phyloP scores from a whole-genome alignment of 257 asterid species.

The Nyctanthes arbortristis region DNA sequence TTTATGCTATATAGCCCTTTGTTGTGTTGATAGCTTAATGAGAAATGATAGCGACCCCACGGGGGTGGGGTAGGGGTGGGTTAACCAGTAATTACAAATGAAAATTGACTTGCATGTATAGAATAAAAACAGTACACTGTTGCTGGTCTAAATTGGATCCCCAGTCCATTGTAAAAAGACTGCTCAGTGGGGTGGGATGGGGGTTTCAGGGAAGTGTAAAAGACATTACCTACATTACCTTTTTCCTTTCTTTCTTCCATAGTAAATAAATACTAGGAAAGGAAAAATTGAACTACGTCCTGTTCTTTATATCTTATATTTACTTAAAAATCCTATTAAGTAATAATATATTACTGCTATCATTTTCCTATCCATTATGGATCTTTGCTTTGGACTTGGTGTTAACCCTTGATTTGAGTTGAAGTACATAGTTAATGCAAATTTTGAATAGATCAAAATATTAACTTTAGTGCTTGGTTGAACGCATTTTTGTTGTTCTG shows the following conservation, averaged over 20 bases:
- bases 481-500: background rate
- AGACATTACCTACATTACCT: too few species aligned
- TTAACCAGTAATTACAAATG: background rate
- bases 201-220: background rate
- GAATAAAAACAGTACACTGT: background rate
- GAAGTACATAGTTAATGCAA: background rate
- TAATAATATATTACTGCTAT: background rate
- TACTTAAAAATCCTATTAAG: too few species aligned
- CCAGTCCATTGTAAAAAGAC: background rate
- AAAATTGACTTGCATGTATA: background rate
- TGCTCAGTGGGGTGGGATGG: background rate
- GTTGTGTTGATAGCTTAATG: slow-evolving; percentile 12
- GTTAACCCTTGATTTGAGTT: background rate
- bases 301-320: background rate
- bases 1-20: slow-evolving; percentile 18
- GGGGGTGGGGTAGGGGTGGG: background rate
- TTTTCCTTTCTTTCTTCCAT: background rate
- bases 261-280: background rate
- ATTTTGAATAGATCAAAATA: background rate
- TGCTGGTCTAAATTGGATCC: background rate
- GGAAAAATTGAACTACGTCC: background rate
- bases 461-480: background rate
- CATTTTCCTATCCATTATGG: background rate
- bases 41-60: too few species aligned
- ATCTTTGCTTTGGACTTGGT: background rate